phyloP scores from a whole-genome alignment of 2,329 filamentous ascomycete genomes.

The Sphaerulina musiva region DNA sequence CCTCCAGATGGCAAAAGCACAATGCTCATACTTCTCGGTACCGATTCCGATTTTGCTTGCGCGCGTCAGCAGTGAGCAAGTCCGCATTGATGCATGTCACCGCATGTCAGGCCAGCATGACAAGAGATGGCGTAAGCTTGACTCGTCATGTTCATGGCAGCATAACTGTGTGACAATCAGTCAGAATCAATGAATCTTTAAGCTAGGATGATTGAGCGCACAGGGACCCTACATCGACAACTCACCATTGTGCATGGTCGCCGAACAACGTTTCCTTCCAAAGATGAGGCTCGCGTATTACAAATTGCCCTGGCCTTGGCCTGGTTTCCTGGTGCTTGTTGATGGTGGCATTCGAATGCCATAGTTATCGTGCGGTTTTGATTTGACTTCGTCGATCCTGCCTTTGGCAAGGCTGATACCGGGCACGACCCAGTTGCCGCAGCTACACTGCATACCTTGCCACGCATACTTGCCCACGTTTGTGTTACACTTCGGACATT shows the following conservation, averaged over 20 bases:
- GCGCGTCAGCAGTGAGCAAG: not conserved
- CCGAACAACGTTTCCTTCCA: not conserved
- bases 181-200: not conserved
- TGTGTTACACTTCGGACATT: constrained; percentile 77
- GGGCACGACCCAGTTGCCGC: constrained; percentile 82
- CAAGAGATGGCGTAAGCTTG: not conserved
- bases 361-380: constrained; percentile 23
- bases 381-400: constrained; percentile 64
- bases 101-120: not conserved
- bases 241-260: not conserved
- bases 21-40: not conserved
- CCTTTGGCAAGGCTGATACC: constrained; percentile 80
- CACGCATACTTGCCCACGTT: constrained; percentile 91
- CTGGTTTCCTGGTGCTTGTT: constrained; percentile 12
- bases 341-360: constrained; percentile 34
- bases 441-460: constrained; percentile 91
- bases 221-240: not conserved
- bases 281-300: constrained; percentile 12
- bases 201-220: not conserved
- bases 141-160: not conserved
- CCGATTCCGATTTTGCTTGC: not conserved
- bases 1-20: not conserved
- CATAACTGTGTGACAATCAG: not conserved
- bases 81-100: not conserved
- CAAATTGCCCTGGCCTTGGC: constrained; percentile 15